Conservation (phyloP, 345 rosid genomes). For the Eucalyptus decipiens region DNA sequence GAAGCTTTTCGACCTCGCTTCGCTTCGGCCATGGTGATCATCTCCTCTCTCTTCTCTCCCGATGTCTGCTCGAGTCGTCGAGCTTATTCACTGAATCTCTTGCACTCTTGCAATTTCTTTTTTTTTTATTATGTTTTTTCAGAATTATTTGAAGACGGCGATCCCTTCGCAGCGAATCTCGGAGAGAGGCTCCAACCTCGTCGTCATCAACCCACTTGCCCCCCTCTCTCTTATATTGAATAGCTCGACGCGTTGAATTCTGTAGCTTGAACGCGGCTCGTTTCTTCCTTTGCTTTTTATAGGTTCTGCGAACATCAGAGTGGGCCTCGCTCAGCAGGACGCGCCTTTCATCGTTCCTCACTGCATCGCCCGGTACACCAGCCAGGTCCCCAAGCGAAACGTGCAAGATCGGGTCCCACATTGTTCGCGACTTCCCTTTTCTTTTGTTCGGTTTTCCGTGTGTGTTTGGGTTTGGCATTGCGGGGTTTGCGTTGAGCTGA, state of each 20-base stretch:
- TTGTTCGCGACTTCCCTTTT: not conserved
- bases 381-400: constrained; percentile 24
- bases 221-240: not conserved
- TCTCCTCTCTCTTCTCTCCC: no score
- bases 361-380: constrained; percentile 62
- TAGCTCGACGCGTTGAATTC: not conserved
- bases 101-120: no score
- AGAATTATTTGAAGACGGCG: no score
- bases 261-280: not conserved
- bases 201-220: no score
- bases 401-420: constrained; percentile 62
- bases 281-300: not conserved
- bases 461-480: not conserved
- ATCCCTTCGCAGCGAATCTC: no score
- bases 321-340: constrained; percentile 75
- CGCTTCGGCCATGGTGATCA: not conserved
- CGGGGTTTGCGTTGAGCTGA: not conserved
- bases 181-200: no score
- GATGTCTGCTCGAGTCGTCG: no score
- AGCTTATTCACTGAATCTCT: no score
- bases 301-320: constrained; percentile 70
- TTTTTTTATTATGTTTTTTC: no score
- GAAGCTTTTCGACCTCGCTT: not conserved
- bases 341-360: constrained; percentile 62
- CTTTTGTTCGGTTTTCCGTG: not conserved